A percentile compares a stretch with the other conserved stretches of the same genome.
Evolutionary conservation across 1,284 basidiomycete species (phyloP).

Genomic region (Macrocybe sp.): DNA sequence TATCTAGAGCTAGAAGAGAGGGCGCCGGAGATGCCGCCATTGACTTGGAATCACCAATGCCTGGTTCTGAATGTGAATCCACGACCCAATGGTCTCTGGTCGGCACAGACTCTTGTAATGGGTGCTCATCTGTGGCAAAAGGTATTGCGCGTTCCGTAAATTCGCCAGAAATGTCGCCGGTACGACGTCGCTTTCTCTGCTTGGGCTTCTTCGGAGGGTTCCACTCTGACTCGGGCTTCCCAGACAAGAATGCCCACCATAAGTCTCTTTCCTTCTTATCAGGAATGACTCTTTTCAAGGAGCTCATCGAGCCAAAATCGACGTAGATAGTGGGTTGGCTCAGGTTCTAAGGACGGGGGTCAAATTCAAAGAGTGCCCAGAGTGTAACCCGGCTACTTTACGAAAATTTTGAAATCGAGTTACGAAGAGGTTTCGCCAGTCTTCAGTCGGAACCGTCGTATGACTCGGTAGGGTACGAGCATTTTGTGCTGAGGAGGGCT

Average conservation of each 20-base stretch:
- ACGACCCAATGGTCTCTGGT: constrained; percentile 36
- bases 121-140: neutral
- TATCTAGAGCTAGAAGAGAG: too few relatives aligned
- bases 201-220: constrained; percentile 44
- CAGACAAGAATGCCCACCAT: constrained; percentile 76
- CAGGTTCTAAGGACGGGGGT: constrained; percentile 44
- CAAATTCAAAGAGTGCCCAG: neutral
- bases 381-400: constrained; percentile 35
- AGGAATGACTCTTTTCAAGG: constrained; percentile 42
- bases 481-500: constrained; percentile 12
- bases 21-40: too few relatives aligned
- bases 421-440: constrained; percentile 58
- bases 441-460: constrained; percentile 49
- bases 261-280: constrained; percentile 64
- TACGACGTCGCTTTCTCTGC: constrained; percentile 2
- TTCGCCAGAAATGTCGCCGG: constrained; percentile 19
- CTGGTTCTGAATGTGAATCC: constrained; percentile 13
- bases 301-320: constrained; percentile 22
- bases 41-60: too few relatives aligned
- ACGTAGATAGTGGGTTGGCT: constrained; percentile 55
- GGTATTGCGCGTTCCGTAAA: constrained; percentile 15
- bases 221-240: constrained; percentile 65
- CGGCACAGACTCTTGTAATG: constrained; percentile 23
- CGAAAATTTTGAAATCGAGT: constrained; percentile 60
- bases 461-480: constrained; percentile 21